phyloP scores from a whole-genome alignment of 2,329 filamentous ascomycete genomes.

The Diaporthe nobilis region DNA sequence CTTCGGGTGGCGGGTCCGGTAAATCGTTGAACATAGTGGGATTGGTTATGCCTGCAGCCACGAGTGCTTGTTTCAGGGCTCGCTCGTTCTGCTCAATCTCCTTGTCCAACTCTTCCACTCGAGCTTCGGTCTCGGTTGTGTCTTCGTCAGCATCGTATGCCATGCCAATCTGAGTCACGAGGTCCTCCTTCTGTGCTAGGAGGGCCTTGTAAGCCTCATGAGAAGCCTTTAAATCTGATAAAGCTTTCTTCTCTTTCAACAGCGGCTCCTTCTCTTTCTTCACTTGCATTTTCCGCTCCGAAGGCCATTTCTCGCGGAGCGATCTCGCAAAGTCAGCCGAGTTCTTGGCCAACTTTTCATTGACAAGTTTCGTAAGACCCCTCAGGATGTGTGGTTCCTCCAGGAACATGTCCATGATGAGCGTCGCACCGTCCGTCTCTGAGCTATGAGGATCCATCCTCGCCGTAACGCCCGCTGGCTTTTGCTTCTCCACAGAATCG shows the following conservation, averaged over 20 bases:
- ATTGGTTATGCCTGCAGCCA: constrained; percentile 60
- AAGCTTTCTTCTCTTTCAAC: constrained; percentile 59
- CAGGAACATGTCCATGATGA: constrained; percentile 55
- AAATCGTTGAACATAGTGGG: constrained; percentile 56
- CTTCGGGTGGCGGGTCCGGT: constrained; percentile 47
- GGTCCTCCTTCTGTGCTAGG: constrained; percentile 58
- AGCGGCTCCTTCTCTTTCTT: constrained; percentile 65
- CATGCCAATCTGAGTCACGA: constrained; percentile 63
- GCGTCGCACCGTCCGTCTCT: constrained; percentile 48
- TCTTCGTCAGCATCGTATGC: constrained; percentile 66
- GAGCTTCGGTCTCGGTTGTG: constrained; percentile 65
- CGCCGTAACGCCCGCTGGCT: constrained; percentile 39
- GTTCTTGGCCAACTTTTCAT: constrained; percentile 61
- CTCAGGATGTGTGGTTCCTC: constrained; percentile 51
- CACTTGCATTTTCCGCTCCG: constrained; percentile 61
- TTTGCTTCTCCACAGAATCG: neutral
- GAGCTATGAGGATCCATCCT: constrained; percentile 46
- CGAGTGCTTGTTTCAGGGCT: constrained; percentile 57
- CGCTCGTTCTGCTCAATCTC: constrained; percentile 61
- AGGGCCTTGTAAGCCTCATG: constrained; percentile 60
- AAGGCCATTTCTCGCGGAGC: constrained; percentile 61
- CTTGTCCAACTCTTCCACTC: constrained; percentile 63
- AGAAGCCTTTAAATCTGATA: constrained; percentile 58
- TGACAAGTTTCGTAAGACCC: constrained; percentile 55
- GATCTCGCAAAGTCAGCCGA: constrained; percentile 62